Percentiles rank a stretch among this genome's conserved stretches.
Conservation (phyloP, 208 protist genomes). For the Trypanosoma melophagium region DNA sequence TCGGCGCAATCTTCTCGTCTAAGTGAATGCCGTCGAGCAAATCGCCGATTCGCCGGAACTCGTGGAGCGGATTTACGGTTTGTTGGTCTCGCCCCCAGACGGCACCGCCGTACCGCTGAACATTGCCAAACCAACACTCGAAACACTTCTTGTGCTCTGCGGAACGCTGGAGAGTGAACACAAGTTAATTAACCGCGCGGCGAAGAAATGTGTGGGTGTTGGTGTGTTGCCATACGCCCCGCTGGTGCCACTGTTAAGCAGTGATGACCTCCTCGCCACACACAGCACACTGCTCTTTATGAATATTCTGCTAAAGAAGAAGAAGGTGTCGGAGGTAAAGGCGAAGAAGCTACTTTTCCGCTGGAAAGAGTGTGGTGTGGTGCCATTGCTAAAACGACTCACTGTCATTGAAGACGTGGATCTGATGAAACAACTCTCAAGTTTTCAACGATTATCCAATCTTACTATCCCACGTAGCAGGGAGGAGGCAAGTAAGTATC, state of each 20-base stretch:
- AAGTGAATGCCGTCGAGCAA: conserved; percentile 45
- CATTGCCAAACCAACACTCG: conserved; percentile 40
- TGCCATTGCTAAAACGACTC: conserved; percentile 27
- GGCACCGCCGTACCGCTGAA: conserved; percentile 16
- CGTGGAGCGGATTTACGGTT: conserved; percentile 36
- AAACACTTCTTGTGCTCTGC: conserved; percentile 41
- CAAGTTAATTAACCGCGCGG: conserved; percentile 36
- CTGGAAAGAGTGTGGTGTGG: conserved; percentile 34
- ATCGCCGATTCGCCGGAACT: conserved; percentile 33
- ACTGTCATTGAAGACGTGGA: conserved; percentile 34
- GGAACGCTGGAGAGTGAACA: conserved; percentile 31
- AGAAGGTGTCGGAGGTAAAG: conserved; percentile 28
- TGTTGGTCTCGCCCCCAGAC: conserved; percentile 28
- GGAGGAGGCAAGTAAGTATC: conserved; percentile 38
- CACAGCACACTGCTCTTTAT: conserved; percentile 38
- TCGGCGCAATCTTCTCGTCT: conserved; percentile 32
- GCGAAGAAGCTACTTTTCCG: conserved; percentile 38
- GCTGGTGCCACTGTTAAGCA: conserved; percentile 28
- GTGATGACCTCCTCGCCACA: conserved; percentile 28
- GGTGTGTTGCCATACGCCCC: conserved; percentile 31
- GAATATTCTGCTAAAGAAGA: conserved; percentile 39
- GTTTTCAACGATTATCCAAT: conserved; percentile 32
- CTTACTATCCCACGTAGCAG: conserved; percentile 34
- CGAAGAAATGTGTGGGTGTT: conserved; percentile 28
- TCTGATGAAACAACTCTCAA: conserved; percentile 27